Conservation (phyloP, 345 rosid genomes). For the Aquilaria malaccensis region DNA sequence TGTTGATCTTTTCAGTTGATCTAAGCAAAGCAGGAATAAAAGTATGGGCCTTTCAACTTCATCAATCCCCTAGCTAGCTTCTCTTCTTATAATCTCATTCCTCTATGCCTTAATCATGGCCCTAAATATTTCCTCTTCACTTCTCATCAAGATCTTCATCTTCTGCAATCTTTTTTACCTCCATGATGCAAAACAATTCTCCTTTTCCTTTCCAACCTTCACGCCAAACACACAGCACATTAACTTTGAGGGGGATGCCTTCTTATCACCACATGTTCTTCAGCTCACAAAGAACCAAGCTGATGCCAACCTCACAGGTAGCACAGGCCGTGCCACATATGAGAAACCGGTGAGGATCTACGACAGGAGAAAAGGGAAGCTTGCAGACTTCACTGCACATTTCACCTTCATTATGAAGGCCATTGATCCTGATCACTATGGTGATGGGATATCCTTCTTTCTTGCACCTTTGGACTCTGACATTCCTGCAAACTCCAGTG, state of each 20-base stretch:
- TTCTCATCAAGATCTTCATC: background rate
- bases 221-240: conserved; percentile 19
- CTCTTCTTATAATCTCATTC: too few species aligned
- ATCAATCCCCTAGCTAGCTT: too few species aligned
- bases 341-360: conserved; percentile 31
- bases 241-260: conserved; percentile 34
- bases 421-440: background rate
- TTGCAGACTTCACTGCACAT: conserved; percentile 44
- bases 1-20: too few species aligned
- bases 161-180: conserved; percentile 6
- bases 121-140: too few species aligned
- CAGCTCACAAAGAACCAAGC: conserved; percentile 35
- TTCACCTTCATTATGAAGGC: conserved; percentile 33
- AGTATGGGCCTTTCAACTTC: too few species aligned
- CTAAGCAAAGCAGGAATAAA: too few species aligned
- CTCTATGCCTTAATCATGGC: too few species aligned
- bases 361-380: conserved; percentile 29
- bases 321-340: conserved; percentile 42
- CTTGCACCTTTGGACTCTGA: conserved; percentile 33
- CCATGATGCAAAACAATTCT: conserved; percentile 23
- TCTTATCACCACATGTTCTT: conserved; percentile 15
- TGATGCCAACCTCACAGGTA: conserved; percentile 17
- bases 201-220: conserved; percentile 35
- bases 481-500: conserved; percentile 34
- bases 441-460: conserved; percentile 48